Conservation (phyloP, 352 stramenopile genomes). For the Thalassiosira exigua region DNA sequence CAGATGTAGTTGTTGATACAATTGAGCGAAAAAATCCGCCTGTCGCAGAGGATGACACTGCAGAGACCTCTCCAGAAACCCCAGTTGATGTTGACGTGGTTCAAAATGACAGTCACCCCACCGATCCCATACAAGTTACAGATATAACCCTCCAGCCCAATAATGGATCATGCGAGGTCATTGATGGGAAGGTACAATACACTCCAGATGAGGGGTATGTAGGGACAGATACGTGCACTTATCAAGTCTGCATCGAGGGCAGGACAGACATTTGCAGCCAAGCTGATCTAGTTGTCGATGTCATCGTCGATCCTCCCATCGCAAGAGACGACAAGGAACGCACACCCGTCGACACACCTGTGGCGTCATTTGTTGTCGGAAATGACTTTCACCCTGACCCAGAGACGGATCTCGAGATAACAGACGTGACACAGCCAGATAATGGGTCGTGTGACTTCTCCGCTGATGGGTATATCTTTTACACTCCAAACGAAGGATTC, state of each 20-base stretch:
- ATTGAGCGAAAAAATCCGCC: constrained; percentile 3
- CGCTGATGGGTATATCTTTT: constrained; percentile 25
- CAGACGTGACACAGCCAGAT: background rate
- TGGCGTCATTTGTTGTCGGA: constrained; percentile 13
- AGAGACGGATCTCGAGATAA: constrained; percentile 10
- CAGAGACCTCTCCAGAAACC: constrained; percentile 1
- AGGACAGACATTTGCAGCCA: constrained; percentile 6
- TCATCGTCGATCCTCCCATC: background rate
- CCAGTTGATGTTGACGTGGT: constrained; percentile 25
- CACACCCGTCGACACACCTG: constrained; percentile 13
- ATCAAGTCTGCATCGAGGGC: constrained; percentile 18
- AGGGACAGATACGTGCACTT: constrained; percentile 5
- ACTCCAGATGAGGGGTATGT: constrained; percentile 27
- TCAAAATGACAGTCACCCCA: constrained; percentile 13
- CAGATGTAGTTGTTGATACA: constrained; percentile 7
- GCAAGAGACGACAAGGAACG: constrained; percentile 21
- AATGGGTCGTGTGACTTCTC: constrained; percentile 37
- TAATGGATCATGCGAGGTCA: constrained; percentile 34
- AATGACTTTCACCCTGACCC: constrained; percentile 1
- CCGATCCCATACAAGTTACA: constrained; percentile 1
- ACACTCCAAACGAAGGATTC: constrained; percentile 30
- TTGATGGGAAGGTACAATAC: constrained; percentile 43
- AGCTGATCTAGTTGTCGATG: constrained; percentile 7
- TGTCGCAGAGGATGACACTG: constrained; percentile 8
- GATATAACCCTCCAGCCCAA: constrained; percentile 7